These are phyloP conservation scores for Phyllostachys edulis DNA, from an alignment of 176 grass and related monocot genomes.

Conservation along the genomic window DNA sequence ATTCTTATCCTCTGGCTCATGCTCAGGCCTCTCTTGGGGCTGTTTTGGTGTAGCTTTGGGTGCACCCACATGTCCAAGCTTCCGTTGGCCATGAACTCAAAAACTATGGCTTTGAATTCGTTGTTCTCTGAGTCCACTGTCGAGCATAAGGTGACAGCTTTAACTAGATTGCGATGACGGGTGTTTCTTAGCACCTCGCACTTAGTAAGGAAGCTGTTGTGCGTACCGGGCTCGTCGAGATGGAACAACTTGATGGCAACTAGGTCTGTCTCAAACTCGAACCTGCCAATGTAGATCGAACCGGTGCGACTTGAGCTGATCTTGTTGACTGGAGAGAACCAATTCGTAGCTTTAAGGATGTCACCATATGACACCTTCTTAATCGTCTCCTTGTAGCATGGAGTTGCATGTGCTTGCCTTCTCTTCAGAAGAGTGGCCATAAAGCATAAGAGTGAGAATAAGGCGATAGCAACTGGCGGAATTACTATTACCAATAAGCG, in stretches of 20 bases:
- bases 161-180: constrained; percentile 32
- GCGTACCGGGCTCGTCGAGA: neutral
- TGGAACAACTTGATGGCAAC: neutral
- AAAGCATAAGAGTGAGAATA: neutral
- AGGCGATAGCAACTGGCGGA: neutral
- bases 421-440: neutral
- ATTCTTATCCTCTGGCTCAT: neutral
- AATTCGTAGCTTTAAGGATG: neutral
- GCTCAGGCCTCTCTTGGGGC: neutral
- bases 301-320: constrained; percentile 1
- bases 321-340: neutral
- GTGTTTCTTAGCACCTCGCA: constrained; percentile 39
- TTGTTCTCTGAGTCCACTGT: constrained; percentile 6
- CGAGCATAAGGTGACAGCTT: constrained; percentile 26
- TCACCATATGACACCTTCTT: neutral
- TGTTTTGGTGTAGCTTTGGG: neutral
- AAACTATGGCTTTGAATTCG: constrained; percentile 1
- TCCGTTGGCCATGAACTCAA: neutral
- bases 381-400: neutral
- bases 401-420: neutral
- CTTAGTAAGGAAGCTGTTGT: constrained; percentile 15
- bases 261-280: neutral
- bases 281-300: neutral
- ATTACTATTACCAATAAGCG: neutral
- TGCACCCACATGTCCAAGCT: neutral